Evolutionary conservation across 306 rosid species (phyloP).

Genomic region (Comarum palustre): DNA sequence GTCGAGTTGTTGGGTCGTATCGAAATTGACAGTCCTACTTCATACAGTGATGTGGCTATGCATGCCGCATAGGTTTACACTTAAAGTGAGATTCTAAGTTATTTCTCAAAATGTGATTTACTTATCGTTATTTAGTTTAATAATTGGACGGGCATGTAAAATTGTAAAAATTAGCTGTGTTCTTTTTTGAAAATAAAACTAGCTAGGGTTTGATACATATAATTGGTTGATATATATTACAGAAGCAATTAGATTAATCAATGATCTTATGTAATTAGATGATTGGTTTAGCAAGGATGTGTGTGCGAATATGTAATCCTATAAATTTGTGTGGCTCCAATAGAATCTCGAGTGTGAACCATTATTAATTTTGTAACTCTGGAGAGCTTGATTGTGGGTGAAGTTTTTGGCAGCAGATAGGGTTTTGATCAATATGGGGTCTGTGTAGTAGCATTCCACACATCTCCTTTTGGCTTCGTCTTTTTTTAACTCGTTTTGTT

Average conservation of each 20-base stretch:
- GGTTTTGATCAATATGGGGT: constrained; percentile 68
- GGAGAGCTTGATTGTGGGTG: constrained; percentile 24
- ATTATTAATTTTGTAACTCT: constrained; percentile 5
- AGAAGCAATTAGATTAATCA: neutral
- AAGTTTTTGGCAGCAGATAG: constrained; percentile 47
- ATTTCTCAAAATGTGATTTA: too few relatives aligned
- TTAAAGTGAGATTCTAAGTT: too few relatives aligned
- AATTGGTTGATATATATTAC: neutral
- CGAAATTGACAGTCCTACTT: too few relatives aligned
- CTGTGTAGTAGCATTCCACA: constrained; percentile 67
- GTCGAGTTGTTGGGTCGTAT: too few relatives aligned
- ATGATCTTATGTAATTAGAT: neutral
- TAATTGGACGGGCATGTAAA: too few relatives aligned
- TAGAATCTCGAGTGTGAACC: constrained; percentile 15
- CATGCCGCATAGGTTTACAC: too few relatives aligned
- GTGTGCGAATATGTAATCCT: constrained; percentile 20
- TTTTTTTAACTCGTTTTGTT: constrained; percentile 46
- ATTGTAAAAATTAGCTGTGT: too few relatives aligned
- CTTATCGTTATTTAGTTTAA: too few relatives aligned
- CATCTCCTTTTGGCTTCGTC: constrained; percentile 46
- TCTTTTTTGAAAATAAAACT: too few relatives aligned
- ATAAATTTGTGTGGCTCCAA: constrained; percentile 49
- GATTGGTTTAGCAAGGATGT: neutral
- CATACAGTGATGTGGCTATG: too few relatives aligned
- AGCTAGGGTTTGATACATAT: neutral